These are phyloP conservation scores for Spergularia azorica DNA, from an alignment of 179 eudicot genomes.

Conservation along the genomic window DNA sequence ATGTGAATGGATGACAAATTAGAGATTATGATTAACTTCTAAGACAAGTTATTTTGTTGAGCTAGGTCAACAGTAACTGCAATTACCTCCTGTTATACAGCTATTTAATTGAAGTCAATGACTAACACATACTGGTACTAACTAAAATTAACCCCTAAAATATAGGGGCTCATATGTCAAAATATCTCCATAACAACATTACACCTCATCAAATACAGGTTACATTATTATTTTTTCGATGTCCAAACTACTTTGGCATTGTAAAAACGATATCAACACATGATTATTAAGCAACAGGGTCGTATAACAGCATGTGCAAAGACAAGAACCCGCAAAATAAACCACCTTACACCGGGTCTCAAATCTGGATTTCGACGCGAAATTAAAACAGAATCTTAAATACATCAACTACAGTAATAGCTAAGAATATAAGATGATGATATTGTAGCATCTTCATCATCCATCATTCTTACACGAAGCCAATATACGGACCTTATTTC, in stretches of 20 bases:
- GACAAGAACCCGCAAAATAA: too few relatives aligned
- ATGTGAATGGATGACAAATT: neutral
- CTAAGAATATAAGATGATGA: neutral
- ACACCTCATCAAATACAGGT: neutral
- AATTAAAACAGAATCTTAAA: too few relatives aligned
- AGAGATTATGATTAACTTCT: neutral
- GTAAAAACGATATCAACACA: neutral
- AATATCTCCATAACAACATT: too few relatives aligned
- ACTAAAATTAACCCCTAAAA: neutral
- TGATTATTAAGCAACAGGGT: neutral
- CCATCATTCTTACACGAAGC: neutral
- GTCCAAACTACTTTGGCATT: neutral
- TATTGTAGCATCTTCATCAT: neutral
- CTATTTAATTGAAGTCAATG: neutral
- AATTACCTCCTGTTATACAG: neutral
- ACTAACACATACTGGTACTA: neutral
- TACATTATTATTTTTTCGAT: neutral
- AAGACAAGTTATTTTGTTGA: neutral
- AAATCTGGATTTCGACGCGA: too few relatives aligned
- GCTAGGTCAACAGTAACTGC: neutral
- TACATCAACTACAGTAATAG: too few relatives aligned
- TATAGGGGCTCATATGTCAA: neutral
- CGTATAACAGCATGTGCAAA: neutral
- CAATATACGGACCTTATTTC: neutral
- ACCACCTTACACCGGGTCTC: too few relatives aligned